phyloP scores from a whole-genome alignment of 2,329 filamentous ascomycete genomes.

The Ceratocystis destructans region DNA sequence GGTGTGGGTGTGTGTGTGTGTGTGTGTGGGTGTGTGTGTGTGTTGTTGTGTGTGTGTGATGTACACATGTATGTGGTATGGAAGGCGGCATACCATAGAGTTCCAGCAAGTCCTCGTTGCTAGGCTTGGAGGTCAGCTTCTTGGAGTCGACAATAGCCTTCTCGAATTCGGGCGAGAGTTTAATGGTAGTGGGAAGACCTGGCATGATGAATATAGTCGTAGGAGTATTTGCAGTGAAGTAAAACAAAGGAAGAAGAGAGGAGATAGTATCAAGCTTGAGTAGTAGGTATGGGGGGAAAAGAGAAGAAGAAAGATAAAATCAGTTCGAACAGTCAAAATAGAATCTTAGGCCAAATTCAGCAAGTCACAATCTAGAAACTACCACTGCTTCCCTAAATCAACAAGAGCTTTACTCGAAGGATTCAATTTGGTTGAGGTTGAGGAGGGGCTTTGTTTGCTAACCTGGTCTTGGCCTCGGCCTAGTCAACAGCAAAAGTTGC shows the following conservation, averaged over 20 bases:
- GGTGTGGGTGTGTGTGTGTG: no score
- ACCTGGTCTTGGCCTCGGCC: neutral
- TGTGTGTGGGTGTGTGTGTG: no score
- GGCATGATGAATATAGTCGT: slow-evolving; percentile 27
- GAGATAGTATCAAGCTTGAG: neutral
- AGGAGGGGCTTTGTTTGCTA: slow-evolving; percentile 6
- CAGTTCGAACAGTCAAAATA: neutral
- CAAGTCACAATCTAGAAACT: neutral
- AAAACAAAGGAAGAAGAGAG: neutral
- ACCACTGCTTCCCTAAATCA: neutral
- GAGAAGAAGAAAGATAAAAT: slow-evolving; percentile 3
- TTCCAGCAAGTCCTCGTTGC: slow-evolving; percentile 50
- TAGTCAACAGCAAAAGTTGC: no score
- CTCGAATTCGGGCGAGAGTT: slow-evolving; percentile 35
- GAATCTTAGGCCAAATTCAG: neutral
- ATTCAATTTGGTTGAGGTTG: slow-evolving; percentile 15
- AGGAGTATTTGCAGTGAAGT: slow-evolving; percentile 13
- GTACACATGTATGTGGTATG: no score
- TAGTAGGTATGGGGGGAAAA: neutral
- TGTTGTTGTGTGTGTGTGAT: no score
- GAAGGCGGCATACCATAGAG: slow-evolving; percentile 38
- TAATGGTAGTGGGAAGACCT: slow-evolving; percentile 20
- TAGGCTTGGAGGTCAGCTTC: slow-evolving; percentile 53
- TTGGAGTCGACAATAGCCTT: slow-evolving; percentile 48
- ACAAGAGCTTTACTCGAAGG: neutral